These are phyloP conservation scores for Centaurea solstitialis DNA, from an alignment of 129 eudicot genomes.

Conservation along the genomic window DNA sequence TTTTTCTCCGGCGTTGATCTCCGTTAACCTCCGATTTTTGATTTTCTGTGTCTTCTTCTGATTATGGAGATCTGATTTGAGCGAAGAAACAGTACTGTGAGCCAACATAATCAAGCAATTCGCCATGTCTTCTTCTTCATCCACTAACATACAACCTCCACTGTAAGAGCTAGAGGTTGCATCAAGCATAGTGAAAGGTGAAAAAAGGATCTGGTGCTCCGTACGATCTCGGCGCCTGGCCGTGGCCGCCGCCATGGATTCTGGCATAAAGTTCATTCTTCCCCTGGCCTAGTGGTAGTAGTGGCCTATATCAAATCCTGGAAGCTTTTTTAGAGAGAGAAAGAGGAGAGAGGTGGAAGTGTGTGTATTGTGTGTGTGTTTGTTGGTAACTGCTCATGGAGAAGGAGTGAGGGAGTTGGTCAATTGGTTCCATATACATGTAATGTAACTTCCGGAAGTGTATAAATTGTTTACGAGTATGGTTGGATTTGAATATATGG, in stretches of 20 bases:
- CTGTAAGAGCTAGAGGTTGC: conserved; percentile 29
- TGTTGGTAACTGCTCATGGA: conserved; percentile 11
- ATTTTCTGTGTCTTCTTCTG: conserved; percentile 21
- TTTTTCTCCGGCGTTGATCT: conserved; percentile 19
- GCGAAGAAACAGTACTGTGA: conserved; percentile 19
- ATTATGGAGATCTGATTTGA: not conserved
- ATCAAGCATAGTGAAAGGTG: conserved; percentile 8
- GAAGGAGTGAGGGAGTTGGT: conserved; percentile 22
- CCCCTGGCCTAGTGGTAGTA: conserved; percentile 13
- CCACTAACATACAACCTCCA: conserved; percentile 18
- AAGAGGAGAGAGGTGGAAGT: not conserved
- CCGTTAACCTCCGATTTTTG: conserved; percentile 32
- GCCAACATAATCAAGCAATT: conserved; percentile 45
- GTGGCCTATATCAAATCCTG: not conserved
- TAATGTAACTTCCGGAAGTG: conserved; percentile 5
- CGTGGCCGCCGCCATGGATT: conserved; percentile 28
- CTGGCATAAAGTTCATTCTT: conserved; percentile 43
- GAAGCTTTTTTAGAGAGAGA: not conserved
- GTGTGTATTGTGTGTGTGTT: conserved; percentile 1
- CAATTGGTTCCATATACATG: conserved; percentile 19
- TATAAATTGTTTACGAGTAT: not conserved
- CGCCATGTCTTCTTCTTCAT: conserved; percentile 52
- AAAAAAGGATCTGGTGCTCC: conserved; percentile 43
- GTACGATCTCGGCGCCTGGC: conserved; percentile 31
- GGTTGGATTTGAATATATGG: too few species aligned